Conservation (phyloP, 2,329 filamentous ascomycete genomes). For the Arthrobotrys conoides region DNA sequence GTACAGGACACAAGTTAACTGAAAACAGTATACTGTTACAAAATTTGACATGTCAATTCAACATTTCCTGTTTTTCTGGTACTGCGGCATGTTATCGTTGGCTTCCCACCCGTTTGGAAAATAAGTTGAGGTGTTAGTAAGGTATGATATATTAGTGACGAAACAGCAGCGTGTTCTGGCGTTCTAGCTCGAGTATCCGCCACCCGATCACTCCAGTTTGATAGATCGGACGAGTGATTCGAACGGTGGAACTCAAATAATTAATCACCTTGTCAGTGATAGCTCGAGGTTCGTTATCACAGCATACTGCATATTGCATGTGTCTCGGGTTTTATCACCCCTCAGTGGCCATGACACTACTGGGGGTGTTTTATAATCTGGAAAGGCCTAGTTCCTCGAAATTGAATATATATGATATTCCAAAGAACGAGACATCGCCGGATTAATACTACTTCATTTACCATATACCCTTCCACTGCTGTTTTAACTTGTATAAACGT, state of each 20-base stretch:
- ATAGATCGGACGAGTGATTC: slow-evolving; percentile 25
- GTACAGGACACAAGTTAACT: too few species aligned
- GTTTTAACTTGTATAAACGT: too few species aligned
- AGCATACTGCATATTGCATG: too few species aligned
- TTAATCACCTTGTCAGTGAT: not conserved
- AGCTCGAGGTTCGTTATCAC: too few species aligned
- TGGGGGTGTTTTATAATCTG: too few species aligned
- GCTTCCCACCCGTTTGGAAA: not conserved
- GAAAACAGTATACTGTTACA: too few species aligned
- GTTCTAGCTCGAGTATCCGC: slow-evolving; percentile 9
- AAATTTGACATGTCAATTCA: too few species aligned
- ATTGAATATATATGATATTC: too few species aligned
- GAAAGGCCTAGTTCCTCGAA: not conserved
- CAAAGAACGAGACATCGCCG: not conserved
- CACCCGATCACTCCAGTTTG: slow-evolving; percentile 35
- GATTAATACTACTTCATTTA: slow-evolving; percentile 1
- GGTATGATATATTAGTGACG: slow-evolving; percentile 57
- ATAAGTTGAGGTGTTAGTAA: not conserved
- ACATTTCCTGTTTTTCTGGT: slow-evolving; percentile 11
- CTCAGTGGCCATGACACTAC: too few species aligned
- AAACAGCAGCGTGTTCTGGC: slow-evolving; percentile 29
- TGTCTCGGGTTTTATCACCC: too few species aligned
- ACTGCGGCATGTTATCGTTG: too few species aligned
- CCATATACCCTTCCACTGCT: not conserved
- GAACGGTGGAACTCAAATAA: not conserved